These are phyloP conservation scores for Mucor circinelloides DNA, from an alignment of 371 early-diverging fungal genomes.

Conservation along the genomic window DNA sequence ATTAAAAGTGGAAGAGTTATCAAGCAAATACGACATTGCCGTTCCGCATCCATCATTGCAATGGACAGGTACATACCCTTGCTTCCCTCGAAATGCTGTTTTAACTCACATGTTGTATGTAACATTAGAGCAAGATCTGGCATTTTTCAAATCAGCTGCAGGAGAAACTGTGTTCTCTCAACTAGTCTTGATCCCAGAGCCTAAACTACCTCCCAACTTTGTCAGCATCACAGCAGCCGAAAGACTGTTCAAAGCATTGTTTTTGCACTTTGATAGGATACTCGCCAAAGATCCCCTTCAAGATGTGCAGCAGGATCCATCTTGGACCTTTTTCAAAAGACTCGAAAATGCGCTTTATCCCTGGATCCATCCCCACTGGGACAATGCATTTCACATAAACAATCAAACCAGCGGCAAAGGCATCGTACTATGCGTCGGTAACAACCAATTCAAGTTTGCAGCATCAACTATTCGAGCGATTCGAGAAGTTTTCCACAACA, in stretches of 20 bases:
- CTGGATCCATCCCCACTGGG: slow-evolving; percentile 30
- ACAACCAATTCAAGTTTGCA: slow-evolving; percentile 63
- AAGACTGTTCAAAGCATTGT: slow-evolving; percentile 40
- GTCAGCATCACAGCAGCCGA: slow-evolving; percentile 31
- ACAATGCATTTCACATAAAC: slow-evolving; percentile 33
- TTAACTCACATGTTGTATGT: background rate
- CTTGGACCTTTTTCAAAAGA: slow-evolving; percentile 19
- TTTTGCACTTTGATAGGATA: slow-evolving; percentile 35
- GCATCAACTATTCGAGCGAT: slow-evolving; percentile 57
- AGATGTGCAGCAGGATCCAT: slow-evolving; percentile 8
- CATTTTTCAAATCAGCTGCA: slow-evolving; percentile 22
- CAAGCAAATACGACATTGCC: slow-evolving; percentile 22
- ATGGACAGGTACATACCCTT: slow-evolving; percentile 20
- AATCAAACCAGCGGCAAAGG: slow-evolving; percentile 25
- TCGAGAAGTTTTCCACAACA: slow-evolving; percentile 55
- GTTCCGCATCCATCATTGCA: slow-evolving; percentile 8
- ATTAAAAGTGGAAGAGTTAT: background rate
- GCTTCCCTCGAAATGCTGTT: background rate
- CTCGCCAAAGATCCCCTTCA: slow-evolving; percentile 4
- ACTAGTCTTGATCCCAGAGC: slow-evolving; percentile 18
- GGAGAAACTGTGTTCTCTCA: slow-evolving; percentile 30
- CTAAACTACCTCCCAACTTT: slow-evolving; percentile 35
- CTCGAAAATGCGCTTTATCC: slow-evolving; percentile 31
- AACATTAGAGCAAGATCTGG: slow-evolving; percentile 22
- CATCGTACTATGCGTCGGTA: slow-evolving; percentile 65